A percentile compares a stretch with the other conserved stretches of the same genome.
Conservation (phyloP, 495 filamentous ascomycete genomes). For the Lasiosphaeria hispida region DNA sequence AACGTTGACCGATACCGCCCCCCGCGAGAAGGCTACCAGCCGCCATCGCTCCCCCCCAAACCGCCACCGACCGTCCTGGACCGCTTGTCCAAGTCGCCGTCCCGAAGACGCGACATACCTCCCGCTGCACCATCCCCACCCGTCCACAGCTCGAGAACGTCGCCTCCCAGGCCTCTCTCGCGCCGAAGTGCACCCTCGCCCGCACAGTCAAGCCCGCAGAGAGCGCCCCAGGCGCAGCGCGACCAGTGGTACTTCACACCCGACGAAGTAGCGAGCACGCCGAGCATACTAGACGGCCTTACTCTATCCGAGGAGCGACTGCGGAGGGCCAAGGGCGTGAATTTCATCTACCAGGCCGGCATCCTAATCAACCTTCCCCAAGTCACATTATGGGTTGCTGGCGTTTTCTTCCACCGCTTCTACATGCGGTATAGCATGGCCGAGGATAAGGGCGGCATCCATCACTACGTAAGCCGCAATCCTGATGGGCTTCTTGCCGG, state of each 20-base stretch:
- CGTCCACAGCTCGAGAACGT: constrained; percentile 45
- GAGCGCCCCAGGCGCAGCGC: constrained; percentile 28
- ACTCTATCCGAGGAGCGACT: constrained; percentile 69
- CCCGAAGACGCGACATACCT: constrained; percentile 48
- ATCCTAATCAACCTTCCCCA: constrained; percentile 91
- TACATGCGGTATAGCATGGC: constrained; percentile 85
- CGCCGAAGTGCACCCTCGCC: constrained; percentile 41
- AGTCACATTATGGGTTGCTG: constrained; percentile 85
- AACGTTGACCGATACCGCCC: constrained; percentile 52
- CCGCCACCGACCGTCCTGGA: constrained; percentile 35
- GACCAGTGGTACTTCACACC: constrained; percentile 88
- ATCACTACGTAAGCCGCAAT: constrained; percentile 69
- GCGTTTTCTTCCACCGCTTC: constrained; percentile 90
- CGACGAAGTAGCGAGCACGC: constrained; percentile 75
- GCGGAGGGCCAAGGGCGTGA: constrained; percentile 82
- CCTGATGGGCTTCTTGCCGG: neutral
- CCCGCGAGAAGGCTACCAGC: constrained; percentile 45
- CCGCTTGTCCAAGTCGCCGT: constrained; percentile 43
- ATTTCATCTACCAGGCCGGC: constrained; percentile 93
- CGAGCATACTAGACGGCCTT: constrained; percentile 82
- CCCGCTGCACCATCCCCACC: constrained; percentile 55
- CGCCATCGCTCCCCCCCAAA: constrained; percentile 38
- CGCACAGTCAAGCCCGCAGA: constrained; percentile 32
- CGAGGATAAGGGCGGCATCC: constrained; percentile 64
- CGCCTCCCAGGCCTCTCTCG: constrained; percentile 48